Evolutionary conservation across 768 basidiomycete species (phyloP).

Genomic region (Pulveroboletus sp.): DNA sequence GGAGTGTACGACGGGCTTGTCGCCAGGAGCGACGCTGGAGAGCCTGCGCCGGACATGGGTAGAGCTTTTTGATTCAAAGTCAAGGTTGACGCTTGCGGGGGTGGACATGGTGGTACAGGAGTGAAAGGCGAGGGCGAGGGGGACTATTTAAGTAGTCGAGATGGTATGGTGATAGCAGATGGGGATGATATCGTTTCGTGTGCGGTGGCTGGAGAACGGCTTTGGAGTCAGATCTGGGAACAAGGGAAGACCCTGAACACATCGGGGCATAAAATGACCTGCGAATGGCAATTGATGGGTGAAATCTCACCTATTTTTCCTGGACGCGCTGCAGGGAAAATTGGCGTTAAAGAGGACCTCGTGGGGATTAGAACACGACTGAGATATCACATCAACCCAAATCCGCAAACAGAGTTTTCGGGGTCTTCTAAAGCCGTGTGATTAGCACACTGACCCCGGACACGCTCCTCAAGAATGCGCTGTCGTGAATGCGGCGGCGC

Average conservation of each 20-base stretch:
- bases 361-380: not conserved
- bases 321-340: not conserved
- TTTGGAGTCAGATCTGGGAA: constrained; percentile 8
- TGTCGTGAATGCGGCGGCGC: constrained; percentile 56
- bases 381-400: not conserved
- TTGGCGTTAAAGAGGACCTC: constrained; percentile 10
- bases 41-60: constrained; percentile 65
- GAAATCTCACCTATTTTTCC: not conserved
- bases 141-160: constrained; percentile 35
- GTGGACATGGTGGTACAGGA: constrained; percentile 48
- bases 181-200: constrained; percentile 9
- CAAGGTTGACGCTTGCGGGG: constrained; percentile 33
- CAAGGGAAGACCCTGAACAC: constrained; percentile 27
- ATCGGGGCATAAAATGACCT: constrained; percentile 10
- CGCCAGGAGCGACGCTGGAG: constrained; percentile 48
- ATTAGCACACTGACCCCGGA: constrained; percentile 3
- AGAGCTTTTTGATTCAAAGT: constrained; percentile 66
- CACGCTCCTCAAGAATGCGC: constrained; percentile 11
- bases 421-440: constrained; percentile 19
- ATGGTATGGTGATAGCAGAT: not conserved
- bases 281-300: not conserved
- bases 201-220: constrained; percentile 4
- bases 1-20: constrained; percentile 55
- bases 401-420: constrained; percentile 22
- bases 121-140: constrained; percentile 17